Evolutionary conservation across 257 asterid species (phyloP), one percentile per base, ranked within the genome.

Genomic region (Solanum dulcamara): DNA sequence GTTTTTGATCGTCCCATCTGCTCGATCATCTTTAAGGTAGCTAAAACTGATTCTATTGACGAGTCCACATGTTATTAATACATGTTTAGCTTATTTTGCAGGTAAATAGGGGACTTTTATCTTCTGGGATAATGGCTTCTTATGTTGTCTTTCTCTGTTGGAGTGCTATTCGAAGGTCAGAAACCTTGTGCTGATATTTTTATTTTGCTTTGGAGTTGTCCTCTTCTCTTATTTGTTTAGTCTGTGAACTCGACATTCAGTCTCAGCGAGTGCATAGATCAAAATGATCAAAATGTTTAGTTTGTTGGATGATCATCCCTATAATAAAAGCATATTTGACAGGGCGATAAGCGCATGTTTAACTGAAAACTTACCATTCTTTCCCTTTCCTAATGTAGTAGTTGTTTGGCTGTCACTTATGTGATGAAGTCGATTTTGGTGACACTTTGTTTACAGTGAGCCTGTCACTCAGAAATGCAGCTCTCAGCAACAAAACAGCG

Each of bases 101-200:
- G 98, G 98, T 96, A 89, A 94, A 96, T 86, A 87, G 98, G 83
- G 99, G 98, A 55, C 91, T 94, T 83, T 89, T 94, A 85, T 94
- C 98, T 84, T 94, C 98, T 6, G 99, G 99, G 88, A 94, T 96
- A 60, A 94, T 94, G 99, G 98, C 99, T n/a, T 93, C 97, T 71
- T 96, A 96, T 89, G 87, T 96, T 55, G 98, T 91, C 32, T 96
- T 93, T 92, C 95, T 96, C 24, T 94, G 99, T 82, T 94, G 98
- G 99, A 93, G 94, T 33, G 99, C 99, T 71, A 91, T 94, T 60
- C 91, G 98, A 91, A 96, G 99, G 98, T 96, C 57, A 85, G 48
- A 24, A 71, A 8, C 84, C 37, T 20, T 10, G 24, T 32, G 85
- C 37, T 33, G 42, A 46, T 8, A 50, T 46, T 10, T 15, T 57